phyloP scores from a whole-genome alignment of 306 rosid genomes.

The Pueraria montana region DNA sequence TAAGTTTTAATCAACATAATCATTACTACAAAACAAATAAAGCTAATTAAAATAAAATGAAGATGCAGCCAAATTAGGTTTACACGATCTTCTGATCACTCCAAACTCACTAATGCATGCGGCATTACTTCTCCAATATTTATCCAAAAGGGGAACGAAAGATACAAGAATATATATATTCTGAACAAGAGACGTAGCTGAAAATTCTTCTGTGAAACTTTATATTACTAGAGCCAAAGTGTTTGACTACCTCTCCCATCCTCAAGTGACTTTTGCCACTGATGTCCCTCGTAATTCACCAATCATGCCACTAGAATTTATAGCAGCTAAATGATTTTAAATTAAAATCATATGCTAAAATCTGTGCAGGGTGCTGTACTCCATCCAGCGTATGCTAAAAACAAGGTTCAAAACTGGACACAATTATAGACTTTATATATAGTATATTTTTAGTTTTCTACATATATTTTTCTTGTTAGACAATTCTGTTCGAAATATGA shows the following conservation, averaged over 20 bases:
- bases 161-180: conserved; percentile 1
- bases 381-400: conserved; percentile 21
- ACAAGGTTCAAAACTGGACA: conserved; percentile 23
- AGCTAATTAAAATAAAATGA: conserved; percentile 37
- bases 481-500: too few relatives aligned
- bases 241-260: conserved; percentile 35
- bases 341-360: conserved; percentile 11
- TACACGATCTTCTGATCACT: conserved; percentile 36
- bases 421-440: not conserved
- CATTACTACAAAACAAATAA: conserved; percentile 43
- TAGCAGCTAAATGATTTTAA: not conserved
- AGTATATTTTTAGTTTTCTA: too few relatives aligned
- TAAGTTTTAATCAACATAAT: conserved; percentile 37
- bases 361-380: conserved; percentile 14
- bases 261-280: conserved; percentile 38
- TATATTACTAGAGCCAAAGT: not conserved
- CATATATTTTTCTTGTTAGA: too few relatives aligned
- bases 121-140: conserved; percentile 29
- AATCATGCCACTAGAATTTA: conserved; percentile 37
- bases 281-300: conserved; percentile 20
- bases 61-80: conserved; percentile 52
- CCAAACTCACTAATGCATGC: conserved; percentile 27
- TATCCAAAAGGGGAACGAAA: conserved; percentile 15
- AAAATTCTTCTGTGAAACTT: conserved; percentile 42
- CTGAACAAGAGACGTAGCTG: conserved; percentile 37